Evolutionary conservation across 176 grass and related monocot species (phyloP).

Genomic region (Chrysopogon serrulatus): DNA sequence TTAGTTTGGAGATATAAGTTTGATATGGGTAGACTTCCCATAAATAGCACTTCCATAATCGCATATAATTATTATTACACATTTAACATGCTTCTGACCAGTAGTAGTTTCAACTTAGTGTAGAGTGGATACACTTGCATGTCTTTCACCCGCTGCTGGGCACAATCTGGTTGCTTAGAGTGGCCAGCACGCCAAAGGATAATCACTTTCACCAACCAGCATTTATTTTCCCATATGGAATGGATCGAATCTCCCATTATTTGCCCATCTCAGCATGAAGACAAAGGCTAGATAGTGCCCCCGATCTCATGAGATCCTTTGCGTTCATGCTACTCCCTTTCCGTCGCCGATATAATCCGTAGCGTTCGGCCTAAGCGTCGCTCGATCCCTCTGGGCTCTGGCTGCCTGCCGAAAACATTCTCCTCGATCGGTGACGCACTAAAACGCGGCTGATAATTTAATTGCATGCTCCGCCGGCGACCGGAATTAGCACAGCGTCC

Average conservation of each 20-base stretch:
- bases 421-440: background rate
- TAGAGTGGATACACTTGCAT: no score
- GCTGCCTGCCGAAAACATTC: background rate
- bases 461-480: background rate
- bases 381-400: no score
- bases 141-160: no score
- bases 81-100: no score
- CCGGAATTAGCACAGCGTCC: no score
- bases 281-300: background rate
- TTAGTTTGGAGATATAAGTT: no score
- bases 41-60: no score
- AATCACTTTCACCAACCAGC: background rate
- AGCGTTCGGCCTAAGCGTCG: background rate
- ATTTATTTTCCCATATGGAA: background rate
- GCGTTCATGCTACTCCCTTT: conserved; percentile 13
- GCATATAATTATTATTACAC: no score
- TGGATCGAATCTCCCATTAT: background rate
- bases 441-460: background rate
- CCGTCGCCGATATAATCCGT: background rate
- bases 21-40: no score
- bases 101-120: no score
- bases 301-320: conserved; percentile 15
- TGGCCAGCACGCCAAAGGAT: background rate
- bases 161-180: background rate
- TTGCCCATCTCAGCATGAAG: background rate